Evolutionary conservation across 148 eudicot species (phyloP).

Genomic region (Pouteria glomerata): DNA sequence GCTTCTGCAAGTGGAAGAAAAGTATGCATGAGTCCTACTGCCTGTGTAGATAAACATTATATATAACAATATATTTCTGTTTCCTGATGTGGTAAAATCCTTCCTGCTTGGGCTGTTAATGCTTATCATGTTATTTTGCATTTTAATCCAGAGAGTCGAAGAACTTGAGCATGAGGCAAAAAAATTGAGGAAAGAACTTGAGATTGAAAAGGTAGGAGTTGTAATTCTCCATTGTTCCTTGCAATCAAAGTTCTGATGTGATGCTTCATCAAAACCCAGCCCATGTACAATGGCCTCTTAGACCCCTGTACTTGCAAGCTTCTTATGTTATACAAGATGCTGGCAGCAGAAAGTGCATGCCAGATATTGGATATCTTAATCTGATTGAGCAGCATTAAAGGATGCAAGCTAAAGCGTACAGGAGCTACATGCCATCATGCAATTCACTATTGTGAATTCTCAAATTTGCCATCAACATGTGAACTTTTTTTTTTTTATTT

Average conservation of each 20-base stretch:
- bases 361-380: neutral
- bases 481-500: neutral
- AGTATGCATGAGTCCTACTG: conserved; percentile 24
- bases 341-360: neutral
- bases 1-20: conserved; percentile 41
- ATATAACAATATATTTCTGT: neutral
- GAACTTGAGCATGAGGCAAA: conserved; percentile 68
- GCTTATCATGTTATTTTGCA: conserved; percentile 7
- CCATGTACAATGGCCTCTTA: neutral
- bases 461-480: neutral
- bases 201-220: conserved; percentile 78
- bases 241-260: neutral
- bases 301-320: neutral
- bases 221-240: neutral
- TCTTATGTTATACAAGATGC: neutral
- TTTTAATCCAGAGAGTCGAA: conserved; percentile 50
- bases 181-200: conserved; percentile 69
- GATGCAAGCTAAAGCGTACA: neutral
- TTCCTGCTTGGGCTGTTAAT: conserved; percentile 12
- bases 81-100: neutral
- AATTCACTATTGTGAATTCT: neutral
- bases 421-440: conserved; percentile 1
- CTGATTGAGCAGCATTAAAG: neutral
- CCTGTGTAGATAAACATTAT: neutral
- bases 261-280: neutral